Conservation (phyloP, 2,329 filamentous ascomycete species). For the Monosporascus sp. region DNA sequence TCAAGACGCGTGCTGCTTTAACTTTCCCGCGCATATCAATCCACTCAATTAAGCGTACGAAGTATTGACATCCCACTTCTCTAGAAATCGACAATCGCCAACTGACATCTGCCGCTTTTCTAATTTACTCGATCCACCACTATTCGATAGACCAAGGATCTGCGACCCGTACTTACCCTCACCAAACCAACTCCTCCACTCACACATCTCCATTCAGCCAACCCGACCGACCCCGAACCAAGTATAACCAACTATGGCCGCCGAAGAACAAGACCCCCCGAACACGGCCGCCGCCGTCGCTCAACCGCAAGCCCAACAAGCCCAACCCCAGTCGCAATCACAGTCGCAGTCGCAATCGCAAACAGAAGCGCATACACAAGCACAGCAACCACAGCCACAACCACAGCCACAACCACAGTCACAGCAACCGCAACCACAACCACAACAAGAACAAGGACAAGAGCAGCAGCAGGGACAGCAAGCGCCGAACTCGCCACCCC, state of each 20-base stretch:
- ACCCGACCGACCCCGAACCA: no score
- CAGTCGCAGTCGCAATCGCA: background rate
- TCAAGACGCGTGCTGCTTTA: background rate
- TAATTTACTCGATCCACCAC: no score
- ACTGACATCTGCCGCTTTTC: no score
- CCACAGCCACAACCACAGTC: constrained; percentile 1
- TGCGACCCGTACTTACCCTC: background rate
- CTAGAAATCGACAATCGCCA: background rate
- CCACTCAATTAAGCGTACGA: background rate
- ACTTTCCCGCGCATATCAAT: background rate
- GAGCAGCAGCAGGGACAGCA: constrained; percentile 2
- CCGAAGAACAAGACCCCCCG: background rate
- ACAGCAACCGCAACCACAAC: constrained; percentile 1
- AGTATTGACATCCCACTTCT: background rate
- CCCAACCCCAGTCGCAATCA: background rate
- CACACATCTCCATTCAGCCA: no score
- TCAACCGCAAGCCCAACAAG: background rate
- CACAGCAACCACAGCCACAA: background rate
- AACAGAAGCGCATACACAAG: background rate
- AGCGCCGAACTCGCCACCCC: background rate
- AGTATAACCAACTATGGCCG: background rate
- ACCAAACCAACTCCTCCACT: background rate
- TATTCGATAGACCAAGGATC: no score
- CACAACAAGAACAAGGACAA: constrained; percentile 3
- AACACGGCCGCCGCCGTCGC: background rate